phyloP scores from a whole-genome alignment of 192 early-diverging fungal genomes.

The Gamsiella multidivaricata region DNA sequence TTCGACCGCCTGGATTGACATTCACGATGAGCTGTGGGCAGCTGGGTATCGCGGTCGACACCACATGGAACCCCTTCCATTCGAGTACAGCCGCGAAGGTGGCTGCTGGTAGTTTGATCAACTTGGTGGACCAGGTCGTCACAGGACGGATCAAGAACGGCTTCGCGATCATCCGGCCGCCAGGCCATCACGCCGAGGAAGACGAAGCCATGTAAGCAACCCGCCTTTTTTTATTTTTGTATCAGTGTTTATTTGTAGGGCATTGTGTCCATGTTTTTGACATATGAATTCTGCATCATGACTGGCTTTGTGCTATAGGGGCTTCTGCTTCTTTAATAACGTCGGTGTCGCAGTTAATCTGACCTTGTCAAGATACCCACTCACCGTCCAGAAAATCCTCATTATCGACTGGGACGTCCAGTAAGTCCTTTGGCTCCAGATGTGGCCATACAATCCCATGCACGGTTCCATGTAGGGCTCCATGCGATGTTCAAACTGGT shows the following conservation, averaged over 20 bases:
- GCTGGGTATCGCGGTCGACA: constrained; percentile 59
- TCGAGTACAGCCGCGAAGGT: constrained; percentile 57
- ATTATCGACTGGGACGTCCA: constrained; percentile 82
- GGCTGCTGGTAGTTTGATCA: constrained; percentile 64
- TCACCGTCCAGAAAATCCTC: constrained; percentile 67
- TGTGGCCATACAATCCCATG: not conserved
- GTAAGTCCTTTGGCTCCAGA: constrained; percentile 40
- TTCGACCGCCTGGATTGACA: constrained; percentile 54
- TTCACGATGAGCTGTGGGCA: constrained; percentile 66
- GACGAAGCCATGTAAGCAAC: constrained; percentile 60
- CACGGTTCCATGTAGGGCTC: not conserved
- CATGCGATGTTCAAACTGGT: not conserved
- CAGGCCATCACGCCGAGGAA: constrained; percentile 85
- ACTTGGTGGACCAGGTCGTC: constrained; percentile 68
- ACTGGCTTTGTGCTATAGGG: constrained; percentile 42
- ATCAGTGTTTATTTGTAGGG: not conserved
- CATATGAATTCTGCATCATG: not conserved
- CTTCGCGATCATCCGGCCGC: constrained; percentile 78
- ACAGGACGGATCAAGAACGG: constrained; percentile 69
- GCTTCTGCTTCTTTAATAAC: constrained; percentile 85
- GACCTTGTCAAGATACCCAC: constrained; percentile 61
- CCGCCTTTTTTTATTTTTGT: not conserved
- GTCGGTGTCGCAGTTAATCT: constrained; percentile 75
- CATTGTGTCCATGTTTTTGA: too few species aligned
- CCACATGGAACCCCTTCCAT: constrained; percentile 51